Conservation (phyloP, 495 filamentous ascomycete species). For the Aspergillus leporis region DNA sequence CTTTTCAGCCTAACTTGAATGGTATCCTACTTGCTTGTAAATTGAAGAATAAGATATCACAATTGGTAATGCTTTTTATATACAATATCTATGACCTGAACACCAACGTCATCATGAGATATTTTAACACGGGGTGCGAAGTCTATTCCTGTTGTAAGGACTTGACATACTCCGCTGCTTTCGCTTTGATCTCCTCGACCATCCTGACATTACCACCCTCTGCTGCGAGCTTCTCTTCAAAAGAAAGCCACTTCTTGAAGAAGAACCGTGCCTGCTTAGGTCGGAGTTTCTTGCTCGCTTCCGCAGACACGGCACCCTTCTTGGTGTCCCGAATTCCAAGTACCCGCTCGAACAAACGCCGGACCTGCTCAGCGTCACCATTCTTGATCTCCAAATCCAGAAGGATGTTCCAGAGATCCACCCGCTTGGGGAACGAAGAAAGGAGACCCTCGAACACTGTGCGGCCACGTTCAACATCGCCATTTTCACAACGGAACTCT, state of each 20-base stretch:
- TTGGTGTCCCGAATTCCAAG: slow-evolving; percentile 51
- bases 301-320: slow-evolving; percentile 49
- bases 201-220: slow-evolving; percentile 65
- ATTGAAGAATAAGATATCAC: slow-evolving; percentile 1
- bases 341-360: slow-evolving; percentile 81
- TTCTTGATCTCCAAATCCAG: slow-evolving; percentile 79
- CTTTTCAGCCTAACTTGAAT: neutral
- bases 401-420: slow-evolving; percentile 90
- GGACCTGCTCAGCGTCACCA: slow-evolving; percentile 63
- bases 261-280: slow-evolving; percentile 73
- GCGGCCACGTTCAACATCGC: slow-evolving; percentile 86
- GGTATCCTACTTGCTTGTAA: neutral
- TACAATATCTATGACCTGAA: slow-evolving; percentile 15
- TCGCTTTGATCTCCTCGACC: slow-evolving; percentile 69
- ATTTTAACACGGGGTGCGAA: neutral
- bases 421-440: slow-evolving; percentile 78
- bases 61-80: slow-evolving; percentile 18
- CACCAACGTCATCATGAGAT: slow-evolving; percentile 2
- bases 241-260: slow-evolving; percentile 81
- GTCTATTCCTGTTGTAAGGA: slow-evolving; percentile 48
- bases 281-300: slow-evolving; percentile 55
- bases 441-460: slow-evolving; percentile 92
- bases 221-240: slow-evolving; percentile 62
- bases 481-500: slow-evolving; percentile 82
- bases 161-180: slow-evolving; percentile 68